Evolutionary conservation across 2,329 filamentous ascomycete genomes (phyloP), one percentile per base, ranked within the genome.

Genomic region (Trichoderma guizhouense): DNA sequence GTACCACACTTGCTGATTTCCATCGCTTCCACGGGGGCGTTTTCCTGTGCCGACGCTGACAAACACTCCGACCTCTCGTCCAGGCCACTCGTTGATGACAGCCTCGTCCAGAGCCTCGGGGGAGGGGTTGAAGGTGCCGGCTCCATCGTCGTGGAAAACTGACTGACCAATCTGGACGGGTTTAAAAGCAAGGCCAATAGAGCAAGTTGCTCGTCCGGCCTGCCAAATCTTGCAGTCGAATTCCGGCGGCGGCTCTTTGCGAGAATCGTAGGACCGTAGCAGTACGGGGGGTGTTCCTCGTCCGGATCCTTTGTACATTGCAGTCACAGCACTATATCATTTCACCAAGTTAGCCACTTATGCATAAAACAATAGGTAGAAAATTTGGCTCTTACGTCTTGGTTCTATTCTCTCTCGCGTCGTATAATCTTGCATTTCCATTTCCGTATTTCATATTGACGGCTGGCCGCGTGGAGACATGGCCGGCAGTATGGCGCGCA

Each of bases 181-280:
- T 80, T 99, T 99, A 84, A 99, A 99, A 1, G 96, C 96, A 57
- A 98, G 86, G 0, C 93, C 94, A 1, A 95, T 96, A 1, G 96
- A 93, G 68, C 89, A 93, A 1, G 96, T 99, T n/a, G 96, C 96
- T 73, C 96, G 90, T 12, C 96, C 96, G 5, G 96, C 96, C 83
- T 99, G 92, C 96, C 96, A 99, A 71, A 99, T 96, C 60, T 92
- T 97, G 82, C 95, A 97, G 78, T 97, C 93, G 73, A 94, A 95
- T 80, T 98, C 95, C 3, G 95, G 93, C 0, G 94, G 89, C 0
- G 95, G 92, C 80, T 98, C 96, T 81, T 92, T 94, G 77, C 95
- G 89, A 18, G 96, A 98, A 80, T 98, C 95, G 82, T 99, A 99
- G 2, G 95, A 98, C 75, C 96, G 91, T 70, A 99, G 85, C 72